Evolutionary conservation across 2,329 filamentous ascomycete genomes (phyloP), one percentile per base, ranked within the genome.

Genomic region (Aureobasidium namibiae): DNA sequence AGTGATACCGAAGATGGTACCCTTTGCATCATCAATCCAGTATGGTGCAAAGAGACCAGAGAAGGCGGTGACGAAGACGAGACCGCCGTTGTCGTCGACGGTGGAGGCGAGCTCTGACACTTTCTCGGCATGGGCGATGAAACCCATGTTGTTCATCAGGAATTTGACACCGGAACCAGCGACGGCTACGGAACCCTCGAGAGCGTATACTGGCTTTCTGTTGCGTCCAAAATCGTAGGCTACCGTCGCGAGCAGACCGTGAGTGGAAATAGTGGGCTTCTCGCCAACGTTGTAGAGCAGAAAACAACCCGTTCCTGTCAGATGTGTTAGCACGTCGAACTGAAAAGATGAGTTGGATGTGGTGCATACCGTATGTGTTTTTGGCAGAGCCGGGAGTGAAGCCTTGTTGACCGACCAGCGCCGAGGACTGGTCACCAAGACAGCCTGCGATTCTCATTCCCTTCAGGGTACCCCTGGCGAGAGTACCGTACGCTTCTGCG

Each of bases 21-120:
- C 90, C 72, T 90, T 87, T 33, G 89, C 89, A 73, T 92, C 88
- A 69, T 94, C 89, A 63, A 94, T 91, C 90, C 90, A 95, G 73
- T 94, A 94, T 0, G 90, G 90, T 1, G 90, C 90, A 69, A 94
- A 94, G 6, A 95, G 80, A 61, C 90, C 90, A 72, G 86, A 90
- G 69, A 95, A 95, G 2, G 90, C 90, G 2, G 90, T 94, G 62
- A 95, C 90, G 66, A 94, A 76, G 34, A 90, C 82, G 60, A 90
- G 88, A 16, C 90, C 90, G 58, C 89, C 90, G 61, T 86, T 92
- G 70, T 94, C 86, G 44, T 79, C 73, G 8, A 86, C 83, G 2
- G 78, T 81, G 36, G 77, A 77, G 10, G 83, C 83, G 48, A 86
- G 72, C 52, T 83, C 80, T 65, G 78, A 82, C 67, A 86, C 80